Evolutionary conservation across 371 early-diverging fungal genomes (phyloP), one percentile per base, ranked within the genome.

Genomic region (Polyrhizophydium stewartii): DNA sequence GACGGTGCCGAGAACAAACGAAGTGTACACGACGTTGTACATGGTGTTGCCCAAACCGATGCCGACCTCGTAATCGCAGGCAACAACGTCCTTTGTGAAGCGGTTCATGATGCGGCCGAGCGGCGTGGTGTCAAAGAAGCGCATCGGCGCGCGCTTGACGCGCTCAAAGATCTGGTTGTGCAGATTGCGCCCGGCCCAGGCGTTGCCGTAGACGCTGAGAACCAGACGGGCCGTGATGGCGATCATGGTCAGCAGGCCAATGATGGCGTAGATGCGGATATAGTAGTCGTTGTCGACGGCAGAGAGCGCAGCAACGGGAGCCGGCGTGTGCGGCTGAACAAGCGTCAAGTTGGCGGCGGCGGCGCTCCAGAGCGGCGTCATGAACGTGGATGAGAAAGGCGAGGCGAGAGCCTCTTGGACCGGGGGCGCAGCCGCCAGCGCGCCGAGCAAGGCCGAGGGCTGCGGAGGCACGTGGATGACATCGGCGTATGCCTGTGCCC

Each of bases 81-180:
- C 19, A 7, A 27, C 22, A 9, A 47, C 21, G 47, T 47, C 47
- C 47, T 47, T 47, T 3, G 53, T 32, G 19, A 53, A 30, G 6
- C 53, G 53, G 30, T 50, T 68, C 30, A 68, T 41, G 53, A 95
- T 87, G 41, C 93, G 82, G 5, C 93, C 94, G 21, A 91, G 55
- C 2, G 96, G 96, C 12, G 89, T 88, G 0, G 84, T 83, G 53
- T 93, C 93, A 71, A 89, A 92, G 66, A 93, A 94, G 0, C 85
- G 71, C 58, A 92, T 77, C 13, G 90, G 90, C 12, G 77, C 69
- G 38, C 38, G 21, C 33, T 68, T 2, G 22, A 75, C 45, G 51
- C 84, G 76, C 22, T 78, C 2, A 9, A 67, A 38, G 38, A 70
- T 22, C 38, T 17, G 17, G 40, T 24, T 13, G 49, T 70, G 71